Conservation (phyloP, 768 basidiomycete genomes). For the Paxillus involutus region DNA sequence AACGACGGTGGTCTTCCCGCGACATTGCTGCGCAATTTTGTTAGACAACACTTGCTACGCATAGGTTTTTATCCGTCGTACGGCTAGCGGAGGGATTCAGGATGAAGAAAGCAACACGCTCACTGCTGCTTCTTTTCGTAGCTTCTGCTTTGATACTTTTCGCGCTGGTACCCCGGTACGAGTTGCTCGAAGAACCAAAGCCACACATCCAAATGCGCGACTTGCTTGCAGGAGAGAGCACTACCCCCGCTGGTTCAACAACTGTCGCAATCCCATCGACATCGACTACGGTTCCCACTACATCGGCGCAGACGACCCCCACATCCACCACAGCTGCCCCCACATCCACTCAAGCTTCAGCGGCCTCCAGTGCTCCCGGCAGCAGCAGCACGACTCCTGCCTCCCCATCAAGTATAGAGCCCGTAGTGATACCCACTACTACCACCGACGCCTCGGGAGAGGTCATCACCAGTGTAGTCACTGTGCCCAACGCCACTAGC, state of each 20-base stretch:
- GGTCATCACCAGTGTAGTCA: constrained; percentile 23
- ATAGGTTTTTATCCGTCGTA: constrained; percentile 2
- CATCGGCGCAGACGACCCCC: constrained; percentile 1
- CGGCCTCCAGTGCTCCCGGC: not conserved
- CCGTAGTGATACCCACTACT: constrained; percentile 12
- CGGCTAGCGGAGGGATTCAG: constrained; percentile 13
- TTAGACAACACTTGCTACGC: constrained; percentile 22
- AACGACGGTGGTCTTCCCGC: constrained; percentile 13
- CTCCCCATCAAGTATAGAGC: not conserved
- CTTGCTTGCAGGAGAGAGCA: not conserved
- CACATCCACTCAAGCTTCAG: not conserved
- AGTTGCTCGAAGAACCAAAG: constrained; percentile 13
- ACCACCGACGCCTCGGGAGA: constrained; percentile 33
- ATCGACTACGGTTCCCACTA: not conserved
- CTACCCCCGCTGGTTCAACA: not conserved
- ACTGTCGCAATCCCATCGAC: not conserved
- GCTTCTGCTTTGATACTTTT: constrained; percentile 28
- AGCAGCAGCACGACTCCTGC: constrained; percentile 5
- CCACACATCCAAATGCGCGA: constrained; percentile 17
- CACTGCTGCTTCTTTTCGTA: constrained; percentile 28
- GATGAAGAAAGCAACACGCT: constrained; percentile 22
- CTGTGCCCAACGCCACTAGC: constrained; percentile 8
- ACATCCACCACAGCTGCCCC: constrained; percentile 15
- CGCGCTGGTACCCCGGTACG: constrained; percentile 20
- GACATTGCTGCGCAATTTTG: constrained; percentile 22